phyloP scores from a whole-genome alignment of 805 yeast genomes.

The Metahyphopichia silvanorum region DNA sequence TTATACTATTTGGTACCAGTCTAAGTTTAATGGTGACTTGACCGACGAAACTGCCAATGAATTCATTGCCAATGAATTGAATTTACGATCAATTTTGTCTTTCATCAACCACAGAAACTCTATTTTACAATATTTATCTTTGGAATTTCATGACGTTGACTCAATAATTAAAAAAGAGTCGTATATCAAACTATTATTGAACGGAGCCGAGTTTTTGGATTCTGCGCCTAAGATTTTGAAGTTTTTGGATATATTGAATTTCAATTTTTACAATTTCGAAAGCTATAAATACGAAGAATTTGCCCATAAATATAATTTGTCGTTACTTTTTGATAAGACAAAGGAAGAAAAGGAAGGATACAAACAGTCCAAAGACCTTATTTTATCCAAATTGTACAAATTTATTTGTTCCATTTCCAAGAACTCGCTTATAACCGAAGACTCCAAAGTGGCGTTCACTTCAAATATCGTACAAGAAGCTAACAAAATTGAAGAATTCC shows the following conservation, averaged over 20 bases:
- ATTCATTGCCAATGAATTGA: slow-evolving; percentile 28
- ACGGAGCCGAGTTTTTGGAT: slow-evolving; percentile 44
- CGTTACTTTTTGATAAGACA: slow-evolving; percentile 29
- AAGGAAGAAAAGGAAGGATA: slow-evolving; percentile 6
- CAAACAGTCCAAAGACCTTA: slow-evolving; percentile 15
- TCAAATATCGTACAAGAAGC: slow-evolving; percentile 24
- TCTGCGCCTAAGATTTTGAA: slow-evolving; percentile 68
- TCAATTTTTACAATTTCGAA: slow-evolving; percentile 44
- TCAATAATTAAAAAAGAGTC: slow-evolving; percentile 49
- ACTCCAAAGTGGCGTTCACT: slow-evolving; percentile 18
- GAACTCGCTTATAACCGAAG: slow-evolving; percentile 11
- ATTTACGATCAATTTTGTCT: slow-evolving; percentile 54
- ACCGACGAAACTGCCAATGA: slow-evolving; percentile 21
- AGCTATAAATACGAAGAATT: slow-evolving; percentile 31
- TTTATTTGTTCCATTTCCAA: slow-evolving; percentile 18
- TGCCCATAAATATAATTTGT: slow-evolving; percentile 24
- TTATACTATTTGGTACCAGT: slow-evolving; percentile 52
- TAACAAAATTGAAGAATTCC: slow-evolving; percentile 27
- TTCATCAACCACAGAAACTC: slow-evolving; percentile 61
- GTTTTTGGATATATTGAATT: slow-evolving; percentile 69
- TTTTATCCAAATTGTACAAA: slow-evolving; percentile 21
- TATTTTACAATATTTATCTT: slow-evolving; percentile 61
- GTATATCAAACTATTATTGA: slow-evolving; percentile 53
- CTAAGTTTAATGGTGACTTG: slow-evolving; percentile 42
- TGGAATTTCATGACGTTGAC: slow-evolving; percentile 67